Evolutionary conservation across 305 asterid species (phyloP), one percentile per base, ranked within the genome.

Genomic region (Salvia sclarea): DNA sequence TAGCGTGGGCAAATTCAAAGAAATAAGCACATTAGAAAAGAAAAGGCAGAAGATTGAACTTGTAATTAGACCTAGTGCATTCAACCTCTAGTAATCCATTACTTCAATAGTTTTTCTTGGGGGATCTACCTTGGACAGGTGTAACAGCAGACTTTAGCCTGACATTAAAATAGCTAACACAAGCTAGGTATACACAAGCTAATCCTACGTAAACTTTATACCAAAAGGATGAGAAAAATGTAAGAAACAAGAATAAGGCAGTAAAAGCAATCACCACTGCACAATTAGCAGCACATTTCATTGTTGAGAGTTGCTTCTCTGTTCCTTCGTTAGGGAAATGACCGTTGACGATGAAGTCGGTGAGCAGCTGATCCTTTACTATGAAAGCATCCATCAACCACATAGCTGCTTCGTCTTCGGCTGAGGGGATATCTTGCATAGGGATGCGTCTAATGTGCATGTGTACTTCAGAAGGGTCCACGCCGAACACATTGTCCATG

Each of bases 391-490:
- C 67, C 83, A 81, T 76, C 75, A 85, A 64, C 94, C 91, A 87
- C 4, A 78, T 52, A 9, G 77, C 58, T 25, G 69, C 76, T 38
- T 58, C 83, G 6, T 14, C 18, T 37, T 81, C 86, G 0, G 85
- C 68, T 22, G 33, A 17, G 0, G 87, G 89, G 79, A 83, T 81
- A 22, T 80, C 61, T 5, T 81, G 61, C 0, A 71, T 37, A 31
- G 87, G 87, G 74, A 83, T 77, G 3, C 95, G 89, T 61, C 86
- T 47, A 18, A 87, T 72, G 35, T 87, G 89, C 81, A 87, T 80
- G 77, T 87, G 91, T 14, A 85, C 88, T 73, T 87, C 91, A 0
- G 94, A 74, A 12, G 95, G 95, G 48, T 85, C 87, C 17, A 85
- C 78, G 1, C 91, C 95, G 59, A 85, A 87, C 2, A 81, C 89